phyloP scores from a whole-genome alignment of 2,329 filamentous ascomycete genomes.

The Pseudocercospora cruenta region DNA sequence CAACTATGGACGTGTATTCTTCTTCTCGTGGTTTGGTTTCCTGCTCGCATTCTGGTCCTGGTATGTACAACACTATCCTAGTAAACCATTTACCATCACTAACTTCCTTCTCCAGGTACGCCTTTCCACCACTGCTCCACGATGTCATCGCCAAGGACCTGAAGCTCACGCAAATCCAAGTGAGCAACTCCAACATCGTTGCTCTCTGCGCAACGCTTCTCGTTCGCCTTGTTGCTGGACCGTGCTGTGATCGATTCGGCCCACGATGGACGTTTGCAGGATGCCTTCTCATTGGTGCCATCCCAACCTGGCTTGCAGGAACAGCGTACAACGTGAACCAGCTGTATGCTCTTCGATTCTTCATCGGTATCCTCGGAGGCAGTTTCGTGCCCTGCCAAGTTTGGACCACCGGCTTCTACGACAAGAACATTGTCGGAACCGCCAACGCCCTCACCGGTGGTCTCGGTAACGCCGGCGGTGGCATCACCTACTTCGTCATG shows the following conservation, averaged over 20 bases:
- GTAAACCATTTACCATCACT: background rate
- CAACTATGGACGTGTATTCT: conserved; percentile 83
- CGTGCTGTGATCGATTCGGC: conserved; percentile 83
- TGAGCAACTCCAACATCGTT: conserved; percentile 89
- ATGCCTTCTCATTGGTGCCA: conserved; percentile 74
- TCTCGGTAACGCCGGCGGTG: conserved; percentile 84
- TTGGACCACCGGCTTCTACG: conserved; percentile 90
- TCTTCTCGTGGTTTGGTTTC: conserved; percentile 86
- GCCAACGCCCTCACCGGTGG: conserved; percentile 85
- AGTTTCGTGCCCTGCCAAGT: conserved; percentile 87
- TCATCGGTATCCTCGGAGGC: conserved; percentile 77
- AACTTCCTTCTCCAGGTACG: conserved; percentile 64
- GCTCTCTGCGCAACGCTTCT: conserved; percentile 75
- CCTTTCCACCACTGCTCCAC: conserved; percentile 80
- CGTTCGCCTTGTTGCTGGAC: conserved; percentile 76
- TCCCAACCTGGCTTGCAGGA: conserved; percentile 82
- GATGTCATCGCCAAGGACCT: conserved; percentile 82
- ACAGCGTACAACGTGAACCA: conserved; percentile 69
- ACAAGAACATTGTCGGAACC: conserved; percentile 88
- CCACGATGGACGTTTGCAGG: conserved; percentile 78
- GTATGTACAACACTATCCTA: conserved; percentile 41
- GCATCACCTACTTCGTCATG: conserved; percentile 93
- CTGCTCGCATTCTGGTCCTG: conserved; percentile 87
- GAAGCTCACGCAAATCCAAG: conserved; percentile 67
- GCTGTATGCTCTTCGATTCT: conserved; percentile 75